Base-by-base conservation (phyloP, 1,284 basidiomycete genomes). In the Taiwanofungus camphoratus region DNA sequence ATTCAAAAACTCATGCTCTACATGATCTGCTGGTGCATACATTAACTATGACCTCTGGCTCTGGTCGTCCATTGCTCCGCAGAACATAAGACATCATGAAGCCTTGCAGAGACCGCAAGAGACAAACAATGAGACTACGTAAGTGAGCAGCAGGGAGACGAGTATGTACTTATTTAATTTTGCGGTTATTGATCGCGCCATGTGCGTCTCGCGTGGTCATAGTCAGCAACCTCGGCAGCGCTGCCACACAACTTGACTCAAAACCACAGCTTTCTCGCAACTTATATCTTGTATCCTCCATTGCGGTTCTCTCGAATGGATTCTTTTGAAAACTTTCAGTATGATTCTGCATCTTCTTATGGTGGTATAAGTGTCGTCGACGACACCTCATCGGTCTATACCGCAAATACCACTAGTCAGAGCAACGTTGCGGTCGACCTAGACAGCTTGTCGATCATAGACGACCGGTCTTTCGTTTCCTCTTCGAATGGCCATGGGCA, bases 261-360 rank as follows among this genome's bases (percentile, higher is more conserved):
- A 38, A 22, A 34, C 44, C 24, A 34, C 33, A n/a, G 30, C 21
- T 16, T 33, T 32, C 42, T 49, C 44, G 45, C 44, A 20, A 29
- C 31, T 40, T 18, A 34, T 23, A 20, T 15, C 46, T 50, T 33
- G 22, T 16, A 19, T 29, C 29, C 33, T 42, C 39, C 31, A 39
- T 30, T 22, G 19, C 42, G 42, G 32, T 54, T n/a, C n/a, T n/a
- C n/a, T n/a, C n/a, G n/a, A n/a, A 89, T 91, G 87, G 87, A 91
- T 60, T 77, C 81, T 8, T 92, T 92, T 59, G 86, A 90, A 58
- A 90, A 90, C 59, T 92, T 91, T 58, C 89, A 92, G 61, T 84
- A 82, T 59, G 84, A 87, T 54, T 79, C 79, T 19, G 77, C 82
- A 29, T 87, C 84, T 8, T 81, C 86, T 0, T 87, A 88, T 56